Percentiles rank a stretch among this genome's conserved stretches.
These are phyloP conservation scores for Bromus sterilis DNA, from an alignment of 176 grass and related monocot species.

Conservation along the genomic window DNA sequence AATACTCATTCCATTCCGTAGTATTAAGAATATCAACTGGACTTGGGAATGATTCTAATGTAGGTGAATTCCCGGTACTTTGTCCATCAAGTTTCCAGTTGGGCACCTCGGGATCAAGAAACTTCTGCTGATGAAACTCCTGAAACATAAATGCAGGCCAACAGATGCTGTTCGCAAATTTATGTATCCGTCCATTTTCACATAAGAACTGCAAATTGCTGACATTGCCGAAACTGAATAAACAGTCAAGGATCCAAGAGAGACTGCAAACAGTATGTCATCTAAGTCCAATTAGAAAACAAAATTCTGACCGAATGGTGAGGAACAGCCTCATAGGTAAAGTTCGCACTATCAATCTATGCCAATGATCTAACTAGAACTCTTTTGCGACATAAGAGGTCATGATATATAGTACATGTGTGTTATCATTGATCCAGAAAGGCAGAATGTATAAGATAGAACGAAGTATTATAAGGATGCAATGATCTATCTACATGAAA, in stretches of 20 bases:
- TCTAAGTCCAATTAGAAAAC: neutral
- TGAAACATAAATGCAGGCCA: slow-evolving; percentile 94
- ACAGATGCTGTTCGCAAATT: slow-evolving; percentile 95
- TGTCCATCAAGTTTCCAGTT: slow-evolving; percentile 21
- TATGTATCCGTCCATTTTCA: slow-evolving; percentile 94
- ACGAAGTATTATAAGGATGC: neutral
- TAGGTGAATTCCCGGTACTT: neutral
- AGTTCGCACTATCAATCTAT: neutral
- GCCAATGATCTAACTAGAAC: neutral
- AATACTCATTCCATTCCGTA: slow-evolving; percentile 81
- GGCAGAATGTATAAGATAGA: slow-evolving; percentile 2
- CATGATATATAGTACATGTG: neutral
- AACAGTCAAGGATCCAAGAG: slow-evolving; percentile 61
- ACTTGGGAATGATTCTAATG: slow-evolving; percentile 34
- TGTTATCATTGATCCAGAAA: slow-evolving; percentile 5
- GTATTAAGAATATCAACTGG: slow-evolving; percentile 49
- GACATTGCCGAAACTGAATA: slow-evolving; percentile 81
- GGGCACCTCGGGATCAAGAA: slow-evolving; percentile 13
- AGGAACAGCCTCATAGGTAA: neutral
- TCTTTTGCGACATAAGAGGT: slow-evolving; percentile 1
- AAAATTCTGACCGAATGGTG: slow-evolving; percentile 4
- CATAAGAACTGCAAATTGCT: slow-evolving; percentile 95
- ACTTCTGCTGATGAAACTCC: slow-evolving; percentile 52
- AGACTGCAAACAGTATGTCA: neutral
- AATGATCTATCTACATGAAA: slow-evolving; percentile 8